phyloP scores from a whole-genome alignment of 73 alveolate genomes.

The Stentor coeruleus region DNA sequence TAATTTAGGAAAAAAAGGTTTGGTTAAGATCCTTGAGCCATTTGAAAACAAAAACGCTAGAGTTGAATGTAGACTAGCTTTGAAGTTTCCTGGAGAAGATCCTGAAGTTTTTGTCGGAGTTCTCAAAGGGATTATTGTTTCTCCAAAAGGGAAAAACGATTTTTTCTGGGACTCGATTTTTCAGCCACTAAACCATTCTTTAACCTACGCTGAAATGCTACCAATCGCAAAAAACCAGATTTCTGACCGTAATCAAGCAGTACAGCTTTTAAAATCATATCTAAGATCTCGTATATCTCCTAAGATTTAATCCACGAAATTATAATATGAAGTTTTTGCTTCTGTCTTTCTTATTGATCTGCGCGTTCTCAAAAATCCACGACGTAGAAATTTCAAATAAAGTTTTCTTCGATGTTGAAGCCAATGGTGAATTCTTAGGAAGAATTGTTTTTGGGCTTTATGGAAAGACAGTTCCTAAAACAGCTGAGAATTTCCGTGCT shows the following conservation, averaged over 20 bases:
- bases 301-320: no score
- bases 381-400: no score
- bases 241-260: constrained; percentile 61
- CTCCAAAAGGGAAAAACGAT: constrained; percentile 59
- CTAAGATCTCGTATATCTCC: no score
- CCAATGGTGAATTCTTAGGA: constrained; percentile 74
- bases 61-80: constrained; percentile 79
- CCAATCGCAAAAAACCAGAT: constrained; percentile 68
- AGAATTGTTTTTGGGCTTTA: constrained; percentile 89
- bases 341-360: no score
- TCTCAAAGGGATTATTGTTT: constrained; percentile 75
- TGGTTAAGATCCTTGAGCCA: constrained; percentile 63
- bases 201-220: constrained; percentile 80
- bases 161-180: constrained; percentile 92
- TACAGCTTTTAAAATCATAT: no score
- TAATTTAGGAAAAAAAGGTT: no score
- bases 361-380: no score
- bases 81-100: constrained; percentile 58
- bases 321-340: no score
- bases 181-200: constrained; percentile 60
- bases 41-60: constrained; percentile 77
- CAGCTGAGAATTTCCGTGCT: constrained; percentile 78
- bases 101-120: constrained; percentile 80
- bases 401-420: constrained; percentile 81
- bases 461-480: constrained; percentile 79